Conservation (phyloP, 2,329 filamentous ascomycete species). For the Colletotrichum phormii region DNA sequence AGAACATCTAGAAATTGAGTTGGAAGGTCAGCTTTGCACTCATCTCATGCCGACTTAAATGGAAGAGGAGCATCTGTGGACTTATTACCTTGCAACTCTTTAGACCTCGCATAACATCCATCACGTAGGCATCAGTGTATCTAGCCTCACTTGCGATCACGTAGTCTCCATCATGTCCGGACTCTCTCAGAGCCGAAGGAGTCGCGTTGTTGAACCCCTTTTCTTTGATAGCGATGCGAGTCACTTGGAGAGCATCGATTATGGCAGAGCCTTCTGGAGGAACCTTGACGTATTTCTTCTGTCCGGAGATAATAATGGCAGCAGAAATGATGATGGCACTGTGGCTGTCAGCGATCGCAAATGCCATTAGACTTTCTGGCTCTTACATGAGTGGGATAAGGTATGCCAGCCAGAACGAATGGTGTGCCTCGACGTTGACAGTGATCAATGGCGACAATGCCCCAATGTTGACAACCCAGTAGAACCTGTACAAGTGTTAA, state of each 20-base stretch:
- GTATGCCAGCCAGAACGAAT: slow-evolving; percentile 31
- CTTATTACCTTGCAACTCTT: slow-evolving; percentile 42
- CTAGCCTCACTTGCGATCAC: slow-evolving; percentile 37
- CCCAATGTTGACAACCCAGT: slow-evolving; percentile 65
- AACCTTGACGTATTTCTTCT: slow-evolving; percentile 28
- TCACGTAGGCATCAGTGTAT: slow-evolving; percentile 42
- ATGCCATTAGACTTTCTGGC: too few species aligned
- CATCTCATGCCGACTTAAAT: too few species aligned
- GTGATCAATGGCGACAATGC: slow-evolving; percentile 61
- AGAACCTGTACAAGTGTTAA: slow-evolving; percentile 63
- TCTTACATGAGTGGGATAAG: slow-evolving; percentile 40
- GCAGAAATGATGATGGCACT: slow-evolving; percentile 27
- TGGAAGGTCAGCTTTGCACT: background rate
- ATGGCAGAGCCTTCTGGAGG: slow-evolving; percentile 23
- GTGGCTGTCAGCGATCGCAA: background rate
- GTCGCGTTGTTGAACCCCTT: slow-evolving; percentile 31
- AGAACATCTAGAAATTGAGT: slow-evolving; percentile 31
- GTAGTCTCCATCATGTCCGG: slow-evolving; percentile 39
- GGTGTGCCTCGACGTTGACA: slow-evolving; percentile 23
- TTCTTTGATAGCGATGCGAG: slow-evolving; percentile 39
- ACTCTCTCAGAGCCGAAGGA: slow-evolving; percentile 35
- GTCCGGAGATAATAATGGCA: slow-evolving; percentile 11
- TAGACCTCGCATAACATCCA: slow-evolving; percentile 39
- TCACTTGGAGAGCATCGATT: slow-evolving; percentile 36
- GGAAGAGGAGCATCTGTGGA: background rate